Evolutionary conservation across 1,284 basidiomycete genomes (phyloP), one percentile per base, ranked within the genome.

Genomic region (Cystobasidium slooffiae): DNA sequence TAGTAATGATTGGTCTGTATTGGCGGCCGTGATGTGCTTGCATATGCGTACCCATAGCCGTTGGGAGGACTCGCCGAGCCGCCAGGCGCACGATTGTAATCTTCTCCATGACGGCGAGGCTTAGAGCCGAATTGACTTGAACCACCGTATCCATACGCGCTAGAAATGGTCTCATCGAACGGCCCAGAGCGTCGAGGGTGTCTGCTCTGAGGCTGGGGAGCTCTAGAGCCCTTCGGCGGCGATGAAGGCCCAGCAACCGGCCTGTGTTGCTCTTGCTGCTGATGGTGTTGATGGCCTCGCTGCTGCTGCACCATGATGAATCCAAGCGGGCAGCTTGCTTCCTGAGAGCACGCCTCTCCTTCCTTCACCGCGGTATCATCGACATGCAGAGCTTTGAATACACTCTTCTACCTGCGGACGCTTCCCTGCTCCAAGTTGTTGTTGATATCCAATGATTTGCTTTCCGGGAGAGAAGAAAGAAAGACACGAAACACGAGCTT

Each of bases 131-230:
- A 63, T 51, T 63, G 43, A n/a, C 61, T 63, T 10, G 31, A 18
- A 5, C 43, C 43, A 37, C 64, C 64, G n/a, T 66, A 66, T 47
- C 64, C 64, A 55, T 66, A 66, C 43, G 31, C 64, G 49, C 49
- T 52, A 22, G 52, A 66, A 16, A 41, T 39, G 14, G 20, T n/a
- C 8, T 7, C 37, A n/a, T 39, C 41, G 16, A 7, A n/a, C 6
- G 39, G 37, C 22, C 47, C 44, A 37, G 61, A 37, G 5, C 47
- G 61, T 16, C 47, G 43, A 63, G 61, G 61, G 43, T 22, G 61
- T 22, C 44, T 24, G 47, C 44, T 51, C 12, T 20, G 7, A 18
- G 44, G 51, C 51, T 51, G 64, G 18, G 41, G 37, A 12, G n/a
- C 53, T 43, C 64, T 43, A 47, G 49, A 14, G 22, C 24, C 64